phyloP scores from a whole-genome alignment of 257 asterid species.

The Agastache rugosa region DNA sequence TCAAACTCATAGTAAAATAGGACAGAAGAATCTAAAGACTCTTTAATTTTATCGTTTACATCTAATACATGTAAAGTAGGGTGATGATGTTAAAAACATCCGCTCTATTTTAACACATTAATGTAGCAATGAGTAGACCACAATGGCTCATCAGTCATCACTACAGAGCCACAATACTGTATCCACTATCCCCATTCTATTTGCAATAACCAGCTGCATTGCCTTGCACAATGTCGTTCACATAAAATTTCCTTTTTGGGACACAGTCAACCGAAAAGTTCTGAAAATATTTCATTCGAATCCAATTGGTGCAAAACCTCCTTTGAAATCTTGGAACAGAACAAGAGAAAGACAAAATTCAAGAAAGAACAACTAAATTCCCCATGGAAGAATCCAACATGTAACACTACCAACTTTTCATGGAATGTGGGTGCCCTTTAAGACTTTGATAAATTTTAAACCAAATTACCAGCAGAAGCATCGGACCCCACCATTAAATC shows the following conservation, averaged over 20 bases:
- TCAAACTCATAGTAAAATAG: not conserved
- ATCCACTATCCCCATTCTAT: not conserved
- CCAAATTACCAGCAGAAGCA: conserved; percentile 19
- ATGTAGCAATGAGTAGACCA: not conserved
- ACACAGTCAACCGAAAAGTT: not conserved
- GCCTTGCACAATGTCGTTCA: not conserved
- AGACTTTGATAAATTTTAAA: not conserved
- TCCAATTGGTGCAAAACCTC: not conserved
- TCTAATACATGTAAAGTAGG: not conserved
- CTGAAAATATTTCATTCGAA: not conserved
- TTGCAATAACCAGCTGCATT: conserved; percentile 14
- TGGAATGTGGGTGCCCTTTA: not conserved
- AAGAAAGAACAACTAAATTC: not conserved
- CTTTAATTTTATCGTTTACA: not conserved
- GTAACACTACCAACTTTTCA: conserved; percentile 9
- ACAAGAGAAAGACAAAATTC: not conserved
- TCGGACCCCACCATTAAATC: conserved; percentile 10
- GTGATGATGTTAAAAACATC: not conserved
- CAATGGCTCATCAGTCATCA: not conserved
- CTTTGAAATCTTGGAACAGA: not conserved
- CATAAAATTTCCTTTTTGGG: conserved; percentile 2
- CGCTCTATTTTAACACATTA: not conserved
- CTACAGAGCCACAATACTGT: conserved; percentile 1
- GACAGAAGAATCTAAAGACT: not conserved
- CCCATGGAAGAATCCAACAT: conserved; percentile 6